Percentiles rank a stretch among this genome's conserved stretches.
phyloP scores from a whole-genome alignment of 306 rosid species.

The Benincasa hispida region DNA sequence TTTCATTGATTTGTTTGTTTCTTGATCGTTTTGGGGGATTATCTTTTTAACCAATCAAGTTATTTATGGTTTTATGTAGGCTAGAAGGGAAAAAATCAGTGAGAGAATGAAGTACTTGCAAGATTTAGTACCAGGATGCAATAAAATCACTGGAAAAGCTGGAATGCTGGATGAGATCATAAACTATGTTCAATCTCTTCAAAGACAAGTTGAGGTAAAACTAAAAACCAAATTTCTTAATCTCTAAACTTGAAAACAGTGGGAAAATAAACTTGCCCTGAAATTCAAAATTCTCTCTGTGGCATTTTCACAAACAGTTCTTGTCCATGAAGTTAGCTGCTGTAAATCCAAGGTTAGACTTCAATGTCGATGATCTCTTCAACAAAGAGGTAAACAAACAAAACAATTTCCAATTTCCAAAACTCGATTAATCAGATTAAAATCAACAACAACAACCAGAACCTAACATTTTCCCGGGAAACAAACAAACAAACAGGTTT shows the following conservation, averaged over 20 bases:
- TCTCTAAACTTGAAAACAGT: not conserved
- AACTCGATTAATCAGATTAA: not conserved
- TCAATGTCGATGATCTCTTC: constrained; percentile 72
- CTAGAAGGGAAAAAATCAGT: constrained; percentile 86
- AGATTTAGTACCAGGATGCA: constrained; percentile 96
- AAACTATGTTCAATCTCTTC: constrained; percentile 87
- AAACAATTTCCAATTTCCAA: not conserved
- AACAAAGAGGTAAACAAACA: constrained; percentile 55
- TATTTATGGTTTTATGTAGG: constrained; percentile 25
- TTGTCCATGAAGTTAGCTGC: constrained; percentile 94
- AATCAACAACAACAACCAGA: not conserved
- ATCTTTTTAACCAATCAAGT: not conserved
- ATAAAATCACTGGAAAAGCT: constrained; percentile 90
- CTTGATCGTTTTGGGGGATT: not conserved
- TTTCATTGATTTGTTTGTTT: not conserved
- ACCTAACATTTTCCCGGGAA: constrained; percentile 13
- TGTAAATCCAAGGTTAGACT: constrained; percentile 75
- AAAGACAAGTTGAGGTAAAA: constrained; percentile 71
- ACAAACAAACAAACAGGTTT: constrained; percentile 32
- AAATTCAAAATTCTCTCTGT: constrained; percentile 4
- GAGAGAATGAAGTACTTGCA: constrained; percentile 94
- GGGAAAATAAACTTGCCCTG: not conserved
- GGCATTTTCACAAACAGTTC: constrained; percentile 44
- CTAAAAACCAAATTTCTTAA: not conserved
- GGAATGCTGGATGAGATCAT: constrained; percentile 99